A percentile compares a stretch with the other conserved stretches of the same genome.
Conservation (phyloP, 1,139 yeast genomes). For the Suhomyces guaymorum region DNA sequence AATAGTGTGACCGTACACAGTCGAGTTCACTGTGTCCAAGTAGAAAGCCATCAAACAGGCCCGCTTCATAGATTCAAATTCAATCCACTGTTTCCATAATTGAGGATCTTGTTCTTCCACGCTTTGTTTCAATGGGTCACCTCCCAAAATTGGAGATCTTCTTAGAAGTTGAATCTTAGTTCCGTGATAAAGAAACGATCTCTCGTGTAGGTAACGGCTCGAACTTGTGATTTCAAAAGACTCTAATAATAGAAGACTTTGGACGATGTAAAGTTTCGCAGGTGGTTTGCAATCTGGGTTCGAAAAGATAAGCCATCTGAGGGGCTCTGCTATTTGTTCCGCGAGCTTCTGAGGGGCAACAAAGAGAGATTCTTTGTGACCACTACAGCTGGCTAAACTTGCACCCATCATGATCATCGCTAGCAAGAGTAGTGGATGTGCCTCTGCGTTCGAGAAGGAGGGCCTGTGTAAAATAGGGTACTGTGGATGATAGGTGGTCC, state of each 20-base stretch:
- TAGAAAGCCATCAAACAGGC: conserved; percentile 35
- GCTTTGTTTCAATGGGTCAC: conserved; percentile 44
- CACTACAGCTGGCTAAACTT: conserved; percentile 23
- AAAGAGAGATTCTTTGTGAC: conserved; percentile 17
- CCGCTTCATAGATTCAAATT: conserved; percentile 34
- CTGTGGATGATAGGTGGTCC: conserved; percentile 62
- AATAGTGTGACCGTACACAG: conserved; percentile 33
- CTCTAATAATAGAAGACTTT: conserved; percentile 60
- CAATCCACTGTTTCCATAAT: conserved; percentile 35
- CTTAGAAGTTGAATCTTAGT: conserved; percentile 69
- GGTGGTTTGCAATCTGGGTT: conserved; percentile 56
- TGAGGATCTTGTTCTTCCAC: conserved; percentile 16
- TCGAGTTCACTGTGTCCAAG: conserved; percentile 34
- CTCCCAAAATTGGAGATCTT: conserved; percentile 71
- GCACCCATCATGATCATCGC: conserved; percentile 58
- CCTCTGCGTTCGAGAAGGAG: conserved; percentile 53
- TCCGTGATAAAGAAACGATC: conserved; percentile 76
- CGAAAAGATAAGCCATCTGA: conserved; percentile 62
- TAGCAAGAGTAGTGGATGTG: conserved; percentile 54
- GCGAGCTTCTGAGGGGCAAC: conserved; percentile 24
- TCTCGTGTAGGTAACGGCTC: conserved; percentile 60
- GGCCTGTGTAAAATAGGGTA: conserved; percentile 63
- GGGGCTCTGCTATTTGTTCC: conserved; percentile 55
- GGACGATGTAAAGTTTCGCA: conserved; percentile 64
- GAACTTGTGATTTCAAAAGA: conserved; percentile 55